Conservation (phyloP, 805 yeast species). For the Hanseniaspora lindneri region DNA sequence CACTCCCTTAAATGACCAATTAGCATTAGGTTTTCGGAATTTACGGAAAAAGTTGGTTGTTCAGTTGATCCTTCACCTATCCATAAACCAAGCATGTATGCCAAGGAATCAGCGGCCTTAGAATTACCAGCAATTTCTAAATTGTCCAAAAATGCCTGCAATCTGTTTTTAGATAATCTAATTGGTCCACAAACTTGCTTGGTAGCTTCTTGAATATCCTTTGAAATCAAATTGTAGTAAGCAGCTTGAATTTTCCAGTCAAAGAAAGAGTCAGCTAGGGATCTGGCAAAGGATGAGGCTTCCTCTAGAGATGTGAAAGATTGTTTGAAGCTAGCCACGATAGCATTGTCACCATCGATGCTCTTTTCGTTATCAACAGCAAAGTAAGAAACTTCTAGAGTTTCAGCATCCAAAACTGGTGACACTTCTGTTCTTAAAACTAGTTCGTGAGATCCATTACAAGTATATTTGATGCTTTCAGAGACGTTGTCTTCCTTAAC, state of each 20-base stretch:
- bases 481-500: slow-evolving; percentile 28
- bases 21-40: slow-evolving; percentile 23
- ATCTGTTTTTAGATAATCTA: slow-evolving; percentile 27
- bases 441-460: slow-evolving; percentile 5
- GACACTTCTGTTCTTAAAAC: slow-evolving; percentile 13
- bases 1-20: slow-evolving; percentile 23
- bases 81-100: slow-evolving; percentile 36
- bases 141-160: slow-evolving; percentile 23
- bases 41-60: slow-evolving; percentile 27
- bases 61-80: slow-evolving; percentile 30
- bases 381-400: background rate
- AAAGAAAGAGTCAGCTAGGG: slow-evolving; percentile 15
- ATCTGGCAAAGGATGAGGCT: slow-evolving; percentile 19
- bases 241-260: slow-evolving; percentile 35
- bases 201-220: slow-evolving; percentile 27
- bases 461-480: slow-evolving; percentile 18
- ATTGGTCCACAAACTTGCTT: slow-evolving; percentile 31
- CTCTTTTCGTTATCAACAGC: background rate
- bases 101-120: slow-evolving; percentile 25
- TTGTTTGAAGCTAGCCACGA: background rate
- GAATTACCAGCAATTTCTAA: slow-evolving; percentile 2
- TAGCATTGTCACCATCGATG: slow-evolving; percentile 1
- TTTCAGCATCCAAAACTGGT: slow-evolving; percentile 15
- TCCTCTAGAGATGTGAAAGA: slow-evolving; percentile 21
- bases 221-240: slow-evolving; percentile 27